Conservation (phyloP, 345 rosid species). For the Punica granatum region DNA sequence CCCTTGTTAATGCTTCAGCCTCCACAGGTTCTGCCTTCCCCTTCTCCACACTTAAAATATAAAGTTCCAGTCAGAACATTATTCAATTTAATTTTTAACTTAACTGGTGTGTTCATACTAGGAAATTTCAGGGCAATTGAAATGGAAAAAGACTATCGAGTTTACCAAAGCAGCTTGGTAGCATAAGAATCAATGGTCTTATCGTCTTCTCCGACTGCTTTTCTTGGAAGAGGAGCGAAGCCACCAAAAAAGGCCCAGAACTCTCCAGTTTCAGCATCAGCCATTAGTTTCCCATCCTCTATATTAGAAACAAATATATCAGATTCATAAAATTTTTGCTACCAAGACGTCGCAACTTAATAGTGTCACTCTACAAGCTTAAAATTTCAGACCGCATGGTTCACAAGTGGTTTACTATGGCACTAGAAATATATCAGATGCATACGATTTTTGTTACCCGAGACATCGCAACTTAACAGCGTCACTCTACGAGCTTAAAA, state of each 20-base stretch:
- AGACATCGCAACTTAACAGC: too few relatives aligned
- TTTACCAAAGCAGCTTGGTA: slow-evolving; percentile 54
- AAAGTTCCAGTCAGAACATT: not conserved
- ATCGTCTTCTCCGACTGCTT: slow-evolving; percentile 50
- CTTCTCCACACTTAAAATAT: slow-evolving; percentile 60
- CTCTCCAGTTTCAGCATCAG: slow-evolving; percentile 97
- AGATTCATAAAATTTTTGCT: not conserved
- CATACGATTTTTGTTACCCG: too few relatives aligned
- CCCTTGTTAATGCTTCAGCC: slow-evolving; percentile 64
- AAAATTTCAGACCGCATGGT: not conserved
- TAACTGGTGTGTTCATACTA: not conserved
- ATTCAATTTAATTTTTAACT: not conserved
- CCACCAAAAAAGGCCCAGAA: slow-evolving; percentile 99
- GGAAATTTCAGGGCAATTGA: not conserved
- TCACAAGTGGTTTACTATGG: not conserved
- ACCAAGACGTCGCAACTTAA: not conserved
- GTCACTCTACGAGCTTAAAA: too few relatives aligned
- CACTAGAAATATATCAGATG: not conserved
- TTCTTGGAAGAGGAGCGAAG: slow-evolving; percentile 97
- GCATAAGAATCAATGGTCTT: slow-evolving; percentile 28
- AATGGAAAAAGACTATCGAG: not conserved
- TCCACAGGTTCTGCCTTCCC: slow-evolving; percentile 68
- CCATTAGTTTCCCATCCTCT: slow-evolving; percentile 99
- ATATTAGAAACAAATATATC: slow-evolving; percentile 9
- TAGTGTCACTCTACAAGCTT: not conserved